phyloP scores from a whole-genome alignment of 164 flowering plant genomes.

The Cinnamomum chago region DNA sequence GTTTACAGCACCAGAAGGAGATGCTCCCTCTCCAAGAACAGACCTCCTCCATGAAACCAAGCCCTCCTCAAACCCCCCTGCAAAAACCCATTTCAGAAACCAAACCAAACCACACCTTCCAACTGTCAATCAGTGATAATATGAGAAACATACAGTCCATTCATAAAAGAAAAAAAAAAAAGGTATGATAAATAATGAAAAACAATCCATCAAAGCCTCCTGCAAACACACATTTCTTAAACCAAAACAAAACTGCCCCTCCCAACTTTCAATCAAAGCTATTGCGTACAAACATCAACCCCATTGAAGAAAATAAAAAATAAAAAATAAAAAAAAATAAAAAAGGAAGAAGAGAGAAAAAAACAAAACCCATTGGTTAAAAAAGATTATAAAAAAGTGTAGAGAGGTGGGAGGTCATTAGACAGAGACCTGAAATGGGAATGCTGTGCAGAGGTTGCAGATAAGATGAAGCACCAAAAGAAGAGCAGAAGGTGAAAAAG shows the following conservation, averaged over 20 bases:
- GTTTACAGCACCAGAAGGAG: neutral
- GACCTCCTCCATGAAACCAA: constrained; percentile 20
- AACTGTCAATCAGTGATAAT: neutral
- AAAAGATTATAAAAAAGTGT: neutral
- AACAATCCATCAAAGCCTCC: constrained; percentile 2
- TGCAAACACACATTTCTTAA: neutral
- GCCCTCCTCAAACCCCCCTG: constrained; percentile 10
- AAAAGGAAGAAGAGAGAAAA: neutral
- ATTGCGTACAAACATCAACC: neutral
- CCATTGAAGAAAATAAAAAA: neutral
- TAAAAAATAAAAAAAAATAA: too few relatives aligned
- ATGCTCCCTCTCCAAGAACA: constrained; percentile 16
- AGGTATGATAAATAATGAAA: too few relatives aligned
- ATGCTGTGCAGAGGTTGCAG: neutral
- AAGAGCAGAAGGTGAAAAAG: neutral
- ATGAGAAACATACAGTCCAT: neutral
- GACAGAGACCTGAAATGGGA: neutral
- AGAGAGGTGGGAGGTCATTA: neutral
- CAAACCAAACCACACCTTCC: neutral
- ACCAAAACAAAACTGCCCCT: neutral
- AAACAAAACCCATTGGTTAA: neutral
- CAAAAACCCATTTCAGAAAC: neutral
- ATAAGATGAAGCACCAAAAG: neutral
- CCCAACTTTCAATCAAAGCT: neutral
- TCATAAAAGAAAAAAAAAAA: too few relatives aligned